Conservation (phyloP, 179 eudicot species). For the Beta corolliflora region DNA sequence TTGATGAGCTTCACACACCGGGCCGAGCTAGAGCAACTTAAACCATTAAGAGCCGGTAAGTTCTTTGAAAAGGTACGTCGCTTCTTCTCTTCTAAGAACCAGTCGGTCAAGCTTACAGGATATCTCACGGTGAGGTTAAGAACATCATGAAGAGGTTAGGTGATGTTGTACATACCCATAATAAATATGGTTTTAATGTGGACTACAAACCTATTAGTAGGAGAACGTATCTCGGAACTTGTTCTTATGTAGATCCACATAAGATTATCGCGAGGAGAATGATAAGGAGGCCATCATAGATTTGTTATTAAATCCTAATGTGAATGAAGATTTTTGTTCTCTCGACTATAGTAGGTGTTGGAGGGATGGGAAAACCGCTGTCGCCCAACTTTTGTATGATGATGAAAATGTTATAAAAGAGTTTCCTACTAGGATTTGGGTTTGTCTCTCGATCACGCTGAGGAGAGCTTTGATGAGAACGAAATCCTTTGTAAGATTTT, state of each 20-base stretch:
- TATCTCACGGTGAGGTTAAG: neutral
- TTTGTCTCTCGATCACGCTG: constrained; percentile 16
- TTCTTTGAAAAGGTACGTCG: neutral
- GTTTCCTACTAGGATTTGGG: constrained; percentile 17
- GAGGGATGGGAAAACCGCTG: constrained; percentile 11
- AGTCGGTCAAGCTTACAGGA: neutral
- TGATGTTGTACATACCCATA: neutral
- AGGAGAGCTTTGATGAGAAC: neutral
- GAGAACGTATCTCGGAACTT: neutral
- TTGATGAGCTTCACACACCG: neutral
- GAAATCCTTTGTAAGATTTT: neutral
- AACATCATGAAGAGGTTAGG: neutral
- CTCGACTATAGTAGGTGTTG: constrained; percentile 6
- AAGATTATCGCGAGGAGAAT: neutral
- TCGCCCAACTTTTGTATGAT: constrained; percentile 30
- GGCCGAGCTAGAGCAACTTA: neutral
- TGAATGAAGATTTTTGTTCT: neutral
- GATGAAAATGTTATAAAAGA: neutral
- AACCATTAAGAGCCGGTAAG: neutral
- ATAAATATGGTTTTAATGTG: neutral
- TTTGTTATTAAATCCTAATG: neutral
- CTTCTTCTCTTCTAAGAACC: neutral
- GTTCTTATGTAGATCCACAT: neutral
- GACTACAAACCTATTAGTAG: neutral
- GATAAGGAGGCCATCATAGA: neutral